Evolutionary conservation across 176 grass and related monocot species (phyloP), one percentile per base, ranked within the genome.

Genomic region (Cocos nucifera): DNA sequence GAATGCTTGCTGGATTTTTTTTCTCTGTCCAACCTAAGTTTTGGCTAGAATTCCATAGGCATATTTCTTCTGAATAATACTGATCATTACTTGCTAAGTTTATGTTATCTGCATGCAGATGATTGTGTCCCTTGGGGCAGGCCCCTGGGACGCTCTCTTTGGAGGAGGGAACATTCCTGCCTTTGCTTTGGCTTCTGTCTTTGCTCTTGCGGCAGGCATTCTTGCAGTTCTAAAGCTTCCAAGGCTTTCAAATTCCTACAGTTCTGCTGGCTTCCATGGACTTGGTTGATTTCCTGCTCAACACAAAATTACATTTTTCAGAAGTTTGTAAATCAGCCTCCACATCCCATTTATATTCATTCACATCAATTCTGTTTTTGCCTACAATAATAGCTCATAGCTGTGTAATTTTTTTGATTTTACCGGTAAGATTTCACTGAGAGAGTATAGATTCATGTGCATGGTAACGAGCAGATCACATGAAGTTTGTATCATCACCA

Each of bases 161-260:
- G 93, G 93, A 24, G 93, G 93, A 51, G 93, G 93, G 17, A 98
- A 98, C 57, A 50, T 92, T 58, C 93, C 93, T 0, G 93, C 93
- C 0, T 98, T 98, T 22, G 93, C 87, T 22, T 17, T 98, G 19
- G 93, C 93, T 67, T 77, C 93, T 1, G 18, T 92, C 17, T 98
- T 98, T 35, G 81, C 93, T 19, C 62, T 91, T 1, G 53, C 25
- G 15, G 93, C 93, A 16, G 87, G 93, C 35, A 75, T 92, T 50
- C 72, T 98, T n/a, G 93, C 93, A 1, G 5, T 92, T 20, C 49
- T 78, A 15, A 98, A 92, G 68, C 77, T 98, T 35, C 93, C 93
- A 0, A 88, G 73, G 53, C 64, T 88, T 15, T 79, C 93, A 1
- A 98, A 79, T 79, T 85, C 85, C 2, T 88, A 91, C 24, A 75